Percentiles rank a stretch among this genome's conserved stretches.
Evolutionary conservation across 371 early-diverging fungal species (phyloP).

Genomic region (Circinella umbellata): DNA sequence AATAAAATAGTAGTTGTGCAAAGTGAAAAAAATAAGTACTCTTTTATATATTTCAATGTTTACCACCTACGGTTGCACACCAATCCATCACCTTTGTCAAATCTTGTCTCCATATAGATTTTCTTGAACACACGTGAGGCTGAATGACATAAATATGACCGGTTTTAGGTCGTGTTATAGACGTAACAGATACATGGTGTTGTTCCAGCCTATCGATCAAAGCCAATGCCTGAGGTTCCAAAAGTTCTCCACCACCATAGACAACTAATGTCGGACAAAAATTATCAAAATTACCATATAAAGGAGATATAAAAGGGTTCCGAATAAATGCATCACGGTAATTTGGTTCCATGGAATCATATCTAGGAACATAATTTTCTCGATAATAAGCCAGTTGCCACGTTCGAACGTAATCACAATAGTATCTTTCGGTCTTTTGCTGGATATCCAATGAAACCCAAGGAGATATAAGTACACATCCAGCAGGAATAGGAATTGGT

Average conservation of each 20-base stretch:
- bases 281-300: slow-evolving; percentile 24
- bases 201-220: slow-evolving; percentile 20
- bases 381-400: slow-evolving; percentile 2
- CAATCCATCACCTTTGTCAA: slow-evolving; percentile 3
- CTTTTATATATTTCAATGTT: background rate
- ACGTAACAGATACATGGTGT: slow-evolving; percentile 30
- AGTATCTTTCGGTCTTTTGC: slow-evolving; percentile 8
- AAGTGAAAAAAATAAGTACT: too few relatives aligned
- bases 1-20: too few relatives aligned
- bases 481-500: slow-evolving; percentile 27
- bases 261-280: slow-evolving; percentile 33
- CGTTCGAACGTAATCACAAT: slow-evolving; percentile 7
- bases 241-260: slow-evolving; percentile 31
- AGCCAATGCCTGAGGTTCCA: slow-evolving; percentile 26
- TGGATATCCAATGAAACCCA: slow-evolving; percentile 27
- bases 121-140: slow-evolving; percentile 2
- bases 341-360: slow-evolving; percentile 3
- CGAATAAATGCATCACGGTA: slow-evolving; percentile 12
- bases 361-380: slow-evolving; percentile 14
- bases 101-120: slow-evolving; percentile 20
- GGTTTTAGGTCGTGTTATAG: slow-evolving; percentile 23
- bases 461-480: slow-evolving; percentile 35
- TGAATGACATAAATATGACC: slow-evolving; percentile 33
- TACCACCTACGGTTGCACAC: slow-evolving; percentile 7
- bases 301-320: slow-evolving; percentile 29